Percentiles rank a stretch among this genome's conserved stretches.
These are phyloP conservation scores for Petrea volubilis DNA, from an alignment of 257 asterid species.

Conservation along the genomic window DNA sequence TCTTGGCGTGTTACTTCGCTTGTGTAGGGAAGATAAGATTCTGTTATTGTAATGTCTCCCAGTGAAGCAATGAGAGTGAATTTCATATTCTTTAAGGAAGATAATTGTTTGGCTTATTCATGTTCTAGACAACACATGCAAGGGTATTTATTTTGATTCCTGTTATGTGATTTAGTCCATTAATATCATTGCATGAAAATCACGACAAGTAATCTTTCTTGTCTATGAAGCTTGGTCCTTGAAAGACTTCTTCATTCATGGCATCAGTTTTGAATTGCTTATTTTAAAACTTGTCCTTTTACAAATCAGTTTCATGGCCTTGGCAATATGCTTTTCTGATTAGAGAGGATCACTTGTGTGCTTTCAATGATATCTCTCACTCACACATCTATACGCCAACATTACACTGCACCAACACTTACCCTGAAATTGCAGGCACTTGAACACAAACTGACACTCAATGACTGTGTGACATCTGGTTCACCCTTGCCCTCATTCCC, in stretches of 20 bases:
- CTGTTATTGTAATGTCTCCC: not conserved
- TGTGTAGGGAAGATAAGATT: slow-evolving; percentile 5
- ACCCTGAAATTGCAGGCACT: not conserved
- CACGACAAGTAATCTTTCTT: not conserved
- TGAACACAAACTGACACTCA: slow-evolving; percentile 5
- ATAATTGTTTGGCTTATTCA: slow-evolving; percentile 3
- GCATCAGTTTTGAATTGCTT: not conserved
- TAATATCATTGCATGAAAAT: not conserved
- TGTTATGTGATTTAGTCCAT: not conserved
- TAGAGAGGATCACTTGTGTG: not conserved
- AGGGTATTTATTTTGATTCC: not conserved
- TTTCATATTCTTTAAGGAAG: slow-evolving; percentile 6
- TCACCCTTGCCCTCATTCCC: not conserved
- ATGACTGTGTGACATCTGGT: not conserved
- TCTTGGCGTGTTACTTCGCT: not conserved
- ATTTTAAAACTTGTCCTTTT: not conserved
- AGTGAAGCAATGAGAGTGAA: slow-evolving; percentile 10
- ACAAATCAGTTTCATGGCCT: not conserved
- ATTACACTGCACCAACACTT: not conserved
- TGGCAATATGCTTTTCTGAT: slow-evolving; percentile 5
- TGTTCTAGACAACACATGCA: not conserved
- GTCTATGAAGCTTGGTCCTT: slow-evolving; percentile 17
- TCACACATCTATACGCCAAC: not conserved
- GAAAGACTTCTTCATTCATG: not conserved
- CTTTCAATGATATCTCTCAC: not conserved